A percentile compares a stretch with the other conserved stretches of the same genome.
phyloP scores from a whole-genome alignment of 1,139 yeast genomes.

The Meyerozyma sp. region DNA sequence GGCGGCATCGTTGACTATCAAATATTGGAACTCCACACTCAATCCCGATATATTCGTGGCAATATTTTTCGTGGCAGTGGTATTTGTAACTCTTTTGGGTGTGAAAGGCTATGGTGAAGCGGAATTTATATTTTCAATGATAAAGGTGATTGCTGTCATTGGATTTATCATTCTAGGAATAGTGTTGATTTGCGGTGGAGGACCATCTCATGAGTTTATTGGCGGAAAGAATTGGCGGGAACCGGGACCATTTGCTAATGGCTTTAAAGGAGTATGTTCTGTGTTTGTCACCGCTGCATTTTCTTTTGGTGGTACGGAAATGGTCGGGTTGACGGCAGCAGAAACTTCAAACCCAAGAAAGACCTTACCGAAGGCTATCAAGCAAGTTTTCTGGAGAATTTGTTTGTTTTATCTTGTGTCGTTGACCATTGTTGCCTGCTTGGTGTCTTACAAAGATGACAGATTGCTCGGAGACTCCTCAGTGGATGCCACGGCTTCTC shows the following conservation, averaged over 20 bases:
- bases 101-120: slow-evolving; percentile 43
- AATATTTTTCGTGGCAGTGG: slow-evolving; percentile 30
- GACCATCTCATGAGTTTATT: slow-evolving; percentile 17
- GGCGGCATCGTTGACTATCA: slow-evolving; percentile 27
- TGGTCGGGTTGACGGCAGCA: slow-evolving; percentile 23
- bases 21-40: slow-evolving; percentile 33
- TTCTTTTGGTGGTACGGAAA: slow-evolving; percentile 34
- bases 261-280: slow-evolving; percentile 38
- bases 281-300: slow-evolving; percentile 41
- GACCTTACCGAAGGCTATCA: slow-evolving; percentile 62
- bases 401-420: slow-evolving; percentile 58
- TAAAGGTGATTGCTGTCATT: slow-evolving; percentile 35
- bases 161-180: slow-evolving; percentile 39
- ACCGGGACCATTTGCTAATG: slow-evolving; percentile 40
- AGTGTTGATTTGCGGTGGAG: slow-evolving; percentile 39
- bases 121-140: slow-evolving; percentile 32
- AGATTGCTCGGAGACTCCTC: slow-evolving; percentile 43
- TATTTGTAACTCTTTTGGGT: slow-evolving; percentile 34
- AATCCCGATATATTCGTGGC: slow-evolving; percentile 38
- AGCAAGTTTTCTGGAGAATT: slow-evolving; percentile 72
- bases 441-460: slow-evolving; percentile 60
- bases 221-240: slow-evolving; percentile 31
- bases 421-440: slow-evolving; percentile 54
- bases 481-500: slow-evolving; percentile 60
- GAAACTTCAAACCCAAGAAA: slow-evolving; percentile 46